Conservation (phyloP, 495 filamentous ascomycete species). For the Staphylotrichum tortipilum region DNA sequence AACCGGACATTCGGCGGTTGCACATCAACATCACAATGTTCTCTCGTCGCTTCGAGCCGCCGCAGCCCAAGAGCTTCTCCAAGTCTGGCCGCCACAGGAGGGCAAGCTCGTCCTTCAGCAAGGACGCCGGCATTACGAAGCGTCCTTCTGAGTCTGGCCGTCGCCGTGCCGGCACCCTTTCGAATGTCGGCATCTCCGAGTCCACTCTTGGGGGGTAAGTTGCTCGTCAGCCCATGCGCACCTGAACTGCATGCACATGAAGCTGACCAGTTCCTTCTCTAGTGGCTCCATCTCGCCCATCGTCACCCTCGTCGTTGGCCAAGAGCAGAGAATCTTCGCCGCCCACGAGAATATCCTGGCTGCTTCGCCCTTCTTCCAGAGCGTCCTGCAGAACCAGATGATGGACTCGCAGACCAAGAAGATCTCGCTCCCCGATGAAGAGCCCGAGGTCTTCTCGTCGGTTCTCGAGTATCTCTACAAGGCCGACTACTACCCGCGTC, state of each 20-base stretch:
- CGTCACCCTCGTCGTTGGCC: slow-evolving; percentile 71
- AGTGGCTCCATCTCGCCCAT: slow-evolving; percentile 59
- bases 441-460: slow-evolving; percentile 83
- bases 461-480: slow-evolving; percentile 88
- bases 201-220: slow-evolving; percentile 27
- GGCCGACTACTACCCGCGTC: slow-evolving; percentile 79
- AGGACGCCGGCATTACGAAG: slow-evolving; percentile 38
- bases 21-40: slow-evolving; percentile 34
- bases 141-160: slow-evolving; percentile 30
- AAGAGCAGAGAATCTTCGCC: slow-evolving; percentile 74
- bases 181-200: slow-evolving; percentile 21
- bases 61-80: slow-evolving; percentile 37
- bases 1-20: background rate
- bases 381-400: slow-evolving; percentile 52
- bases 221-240: slow-evolving; percentile 12
- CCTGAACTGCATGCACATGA: background rate
- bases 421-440: slow-evolving; percentile 73
- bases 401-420: slow-evolving; percentile 56
- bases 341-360: slow-evolving; percentile 80
- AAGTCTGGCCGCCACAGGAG: slow-evolving; percentile 30
- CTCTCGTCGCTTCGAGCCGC: slow-evolving; percentile 32
- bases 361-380: slow-evolving; percentile 67
- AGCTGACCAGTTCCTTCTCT: slow-evolving; percentile 9
- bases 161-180: slow-evolving; percentile 33
- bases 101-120: slow-evolving; percentile 40